These are phyloP conservation scores for Kwoniella sp. DNA, from an alignment of 768 basidiomycete genomes.

Conservation along the genomic window DNA sequence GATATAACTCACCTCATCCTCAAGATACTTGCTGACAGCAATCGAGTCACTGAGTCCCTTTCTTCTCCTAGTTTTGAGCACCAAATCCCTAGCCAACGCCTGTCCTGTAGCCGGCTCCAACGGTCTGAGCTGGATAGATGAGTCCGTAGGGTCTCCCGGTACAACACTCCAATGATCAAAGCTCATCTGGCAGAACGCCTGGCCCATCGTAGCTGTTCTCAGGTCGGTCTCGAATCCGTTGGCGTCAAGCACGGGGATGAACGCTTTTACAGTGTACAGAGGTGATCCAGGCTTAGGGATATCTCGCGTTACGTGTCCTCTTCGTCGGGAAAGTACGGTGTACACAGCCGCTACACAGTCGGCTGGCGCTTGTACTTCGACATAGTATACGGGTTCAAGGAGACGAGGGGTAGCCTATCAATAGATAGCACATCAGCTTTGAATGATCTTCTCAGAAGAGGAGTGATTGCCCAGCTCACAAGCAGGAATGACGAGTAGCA, in stretches of 20 bases:
- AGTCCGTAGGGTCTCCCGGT: slow-evolving; percentile 98
- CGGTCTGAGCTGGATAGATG: slow-evolving; percentile 91
- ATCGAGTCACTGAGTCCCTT: slow-evolving; percentile 97
- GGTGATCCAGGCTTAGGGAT: slow-evolving; percentile 97
- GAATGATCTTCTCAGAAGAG: slow-evolving; percentile 1
- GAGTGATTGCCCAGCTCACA: slow-evolving; percentile 61
- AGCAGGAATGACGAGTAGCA: slow-evolving; percentile 99
- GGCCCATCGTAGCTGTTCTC: slow-evolving; percentile 94
- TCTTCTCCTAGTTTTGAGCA: slow-evolving; percentile 91
- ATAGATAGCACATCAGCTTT: slow-evolving; percentile 2
- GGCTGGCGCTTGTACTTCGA: slow-evolving; percentile 98
- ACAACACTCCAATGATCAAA: slow-evolving; percentile 99
- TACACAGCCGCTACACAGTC: slow-evolving; percentile 99
- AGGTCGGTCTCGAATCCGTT: slow-evolving; percentile 99
- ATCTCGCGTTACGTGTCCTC: slow-evolving; percentile 99
- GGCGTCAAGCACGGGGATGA: slow-evolving; percentile 97
- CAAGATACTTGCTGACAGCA: slow-evolving; percentile 93
- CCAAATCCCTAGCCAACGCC: slow-evolving; percentile 87
- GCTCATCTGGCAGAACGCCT: slow-evolving; percentile 96
- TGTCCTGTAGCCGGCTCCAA: slow-evolving; percentile 97
- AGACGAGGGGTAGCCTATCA: slow-evolving; percentile 86
- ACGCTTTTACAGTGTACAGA: slow-evolving; percentile 94
- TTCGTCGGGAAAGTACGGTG: slow-evolving; percentile 93
- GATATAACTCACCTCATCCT: slow-evolving; percentile 87
- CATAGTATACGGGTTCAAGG: slow-evolving; percentile 97